These are phyloP conservation scores for Acrodontium crateriforme DNA, from an alignment of 2,329 filamentous ascomycete species.

Conservation along the genomic window DNA sequence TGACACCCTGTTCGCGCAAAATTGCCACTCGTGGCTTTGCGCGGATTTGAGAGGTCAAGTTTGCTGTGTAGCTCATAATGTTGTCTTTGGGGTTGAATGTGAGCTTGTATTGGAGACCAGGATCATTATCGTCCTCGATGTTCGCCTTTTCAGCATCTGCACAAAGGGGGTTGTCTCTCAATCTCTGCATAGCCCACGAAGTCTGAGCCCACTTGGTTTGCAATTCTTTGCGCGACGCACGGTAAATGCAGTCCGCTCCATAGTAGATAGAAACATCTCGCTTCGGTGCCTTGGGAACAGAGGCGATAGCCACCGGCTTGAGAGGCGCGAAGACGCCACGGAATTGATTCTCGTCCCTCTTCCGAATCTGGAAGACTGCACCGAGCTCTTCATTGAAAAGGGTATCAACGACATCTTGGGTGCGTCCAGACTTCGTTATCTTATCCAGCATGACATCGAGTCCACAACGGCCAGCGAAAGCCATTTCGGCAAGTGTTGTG, in stretches of 20 bases:
- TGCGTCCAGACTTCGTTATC: conserved; percentile 47
- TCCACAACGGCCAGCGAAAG: conserved; percentile 89
- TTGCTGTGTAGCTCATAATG: conserved; percentile 54
- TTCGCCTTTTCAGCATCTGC: conserved; percentile 71
- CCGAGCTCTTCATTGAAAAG: conserved; percentile 96
- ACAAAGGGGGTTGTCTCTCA: conserved; percentile 76
- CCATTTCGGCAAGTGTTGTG: conserved; percentile 89
- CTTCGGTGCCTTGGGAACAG: conserved; percentile 52
- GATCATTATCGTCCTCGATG: conserved; percentile 61
- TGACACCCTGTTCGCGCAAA: conserved; percentile 87
- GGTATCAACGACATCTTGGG: conserved; percentile 50
- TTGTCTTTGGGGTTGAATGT: conserved; percentile 68
- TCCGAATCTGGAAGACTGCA: conserved; percentile 87
- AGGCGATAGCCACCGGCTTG: conserved; percentile 71
- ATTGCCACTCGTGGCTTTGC: conserved; percentile 71
- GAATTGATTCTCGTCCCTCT: conserved; percentile 72
- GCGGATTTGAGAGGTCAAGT: conserved; percentile 46
- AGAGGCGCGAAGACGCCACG: conserved; percentile 74
- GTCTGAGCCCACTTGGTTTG: conserved; percentile 84
- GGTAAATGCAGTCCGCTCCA: conserved; percentile 53
- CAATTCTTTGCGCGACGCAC: conserved; percentile 55
- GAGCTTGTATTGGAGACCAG: conserved; percentile 72
- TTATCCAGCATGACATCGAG: conserved; percentile 72
- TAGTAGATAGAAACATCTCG: conserved; percentile 68
- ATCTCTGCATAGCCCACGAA: conserved; percentile 78